Evolutionary conservation across 83 land plant species (phyloP), one percentile per base, ranked within the genome.

Genomic region (Thuja plicata): DNA sequence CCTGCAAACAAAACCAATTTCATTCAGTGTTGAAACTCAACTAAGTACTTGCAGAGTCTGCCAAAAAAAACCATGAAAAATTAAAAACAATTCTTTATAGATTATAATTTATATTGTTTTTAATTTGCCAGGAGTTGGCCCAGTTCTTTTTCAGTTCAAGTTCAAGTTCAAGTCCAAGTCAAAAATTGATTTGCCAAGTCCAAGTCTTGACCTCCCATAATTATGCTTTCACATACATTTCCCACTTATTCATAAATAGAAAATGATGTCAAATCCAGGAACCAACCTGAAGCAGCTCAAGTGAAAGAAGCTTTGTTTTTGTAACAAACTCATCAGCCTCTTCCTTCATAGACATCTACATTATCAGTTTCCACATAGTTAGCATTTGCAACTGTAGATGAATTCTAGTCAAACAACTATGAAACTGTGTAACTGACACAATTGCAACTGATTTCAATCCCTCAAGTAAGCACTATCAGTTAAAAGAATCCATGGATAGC

Each of bases 301-400:
- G 97, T 71, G 99, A 98, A 87, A 98, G 89, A 87, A 96, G 90
- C 84, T 96, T 92, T 38, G 96, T 96, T 89, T 93, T 98, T 11
- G 94, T 92, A 43, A 95, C 93, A 41, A 98, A 88, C 50, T 98
- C 99, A 92, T 98, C 99, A 87, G 38, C 94, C 43, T 96, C 99
- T 89, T 97, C 99, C 91, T 96, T 98, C 99, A 96, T 97, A 37
- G 97, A 95, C 98, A 98, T 96, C 99, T 98, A 93, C 52, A 71
- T 86, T 52, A 74, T 38, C 74, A 54, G 79, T 8, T 88, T 50
- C 80, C 45, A 94, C 71, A 40, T 19, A 71, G 16, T 50, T 77
- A 38, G 15, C 85, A n/a, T 82, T 76, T 76, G 57, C 43, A 38
- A 54, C 37, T 34, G 40, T 88, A 48, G 62, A 34, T 41, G 40